A percentile compares a stretch with the other conserved stretches of the same genome.
Conservation (phyloP, 257 asterid genomes). For the Dorcoceras hygrometricum region DNA sequence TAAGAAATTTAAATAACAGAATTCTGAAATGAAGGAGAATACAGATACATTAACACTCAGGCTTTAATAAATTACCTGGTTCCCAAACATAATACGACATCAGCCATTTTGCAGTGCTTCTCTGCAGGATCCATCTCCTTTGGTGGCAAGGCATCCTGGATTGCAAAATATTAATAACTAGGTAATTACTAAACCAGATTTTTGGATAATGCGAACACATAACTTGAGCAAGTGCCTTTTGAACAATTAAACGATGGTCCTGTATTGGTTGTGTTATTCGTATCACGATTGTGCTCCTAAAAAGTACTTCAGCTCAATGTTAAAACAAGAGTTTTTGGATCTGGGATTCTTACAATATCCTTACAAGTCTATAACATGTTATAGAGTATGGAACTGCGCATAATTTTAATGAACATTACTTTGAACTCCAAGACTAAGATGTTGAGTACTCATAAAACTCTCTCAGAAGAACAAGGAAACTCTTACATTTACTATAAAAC, state of each 20-base stretch:
- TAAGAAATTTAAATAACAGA: conserved; percentile 20
- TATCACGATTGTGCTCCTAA: conserved; percentile 14
- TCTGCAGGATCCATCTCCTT: conserved; percentile 94
- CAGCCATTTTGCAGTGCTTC: conserved; percentile 91
- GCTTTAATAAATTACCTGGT: conserved; percentile 59
- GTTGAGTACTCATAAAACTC: too few species aligned
- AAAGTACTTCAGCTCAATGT: conserved; percentile 8
- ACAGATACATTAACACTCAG: conserved; percentile 11
- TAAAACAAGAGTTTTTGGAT: not conserved
- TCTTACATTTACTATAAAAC: not conserved
- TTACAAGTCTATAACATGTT: too few species aligned
- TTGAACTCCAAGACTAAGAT: too few species aligned
- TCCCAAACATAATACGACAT: conserved; percentile 86
- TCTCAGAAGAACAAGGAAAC: not conserved
- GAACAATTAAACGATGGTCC: not conserved
- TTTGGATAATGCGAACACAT: conserved; percentile 17
- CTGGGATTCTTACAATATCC: not conserved
- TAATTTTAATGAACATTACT: too few species aligned
- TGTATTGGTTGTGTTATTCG: not conserved
- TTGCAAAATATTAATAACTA: conserved; percentile 24
- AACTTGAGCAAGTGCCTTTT: conserved; percentile 3
- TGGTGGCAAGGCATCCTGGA: conserved; percentile 84
- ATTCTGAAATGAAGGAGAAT: conserved; percentile 12
- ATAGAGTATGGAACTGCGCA: not conserved
- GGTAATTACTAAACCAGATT: conserved; percentile 12